Evolutionary conservation across 441 rosid genomes (phyloP), one percentile per base, ranked within the genome.

Genomic region (Mallotus repandus): DNA sequence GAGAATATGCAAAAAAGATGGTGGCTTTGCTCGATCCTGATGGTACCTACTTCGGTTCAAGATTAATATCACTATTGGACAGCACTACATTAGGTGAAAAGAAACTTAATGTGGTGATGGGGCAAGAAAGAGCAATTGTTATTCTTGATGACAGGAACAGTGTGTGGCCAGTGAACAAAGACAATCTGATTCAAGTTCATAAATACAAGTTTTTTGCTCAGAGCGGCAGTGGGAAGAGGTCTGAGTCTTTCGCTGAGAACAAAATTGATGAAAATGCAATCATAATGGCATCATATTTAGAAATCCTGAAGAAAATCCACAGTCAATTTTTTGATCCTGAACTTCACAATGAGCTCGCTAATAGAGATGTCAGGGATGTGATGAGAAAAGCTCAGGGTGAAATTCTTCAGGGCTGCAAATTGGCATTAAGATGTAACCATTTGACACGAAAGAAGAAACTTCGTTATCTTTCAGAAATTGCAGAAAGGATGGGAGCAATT

Each of bases 131-230:
- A 7, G 65, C 22, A 56, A 43, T 56, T 48, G 14, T 74, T 16
- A 69, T 74, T 11, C 21, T 78, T 45, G 81, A 74, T 70, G 75
- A 78, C 25, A 22, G 16, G 1, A 19, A n/a, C 32, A 2, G 7
- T 0, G 59, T 58, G 38, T 74, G 81, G 78, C 61, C 70, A 9
- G 35, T 5, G 12, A 41, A 65, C n/a, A 22, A 13, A 14, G 63
- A 25, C 5, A 70, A 78, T 52, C 16, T 74, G 52, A 45, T 73
- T 38, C 25, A 8, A 14, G 62, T 73, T 13, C 46, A 21, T 6
- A 38, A 7, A 16, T 78, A 63, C 55, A 6, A 7, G 0, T 78
- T 63, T 21, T 78, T 78, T 18, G 52, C 19, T 32, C 16, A 18
- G 4, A 9, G 6, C 4, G 5, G 14, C 4, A 5, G 0, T 0